Evolutionary conservation across 108 stramenopile genomes (phyloP).

Genomic region (Cyclotella atomus): DNA sequence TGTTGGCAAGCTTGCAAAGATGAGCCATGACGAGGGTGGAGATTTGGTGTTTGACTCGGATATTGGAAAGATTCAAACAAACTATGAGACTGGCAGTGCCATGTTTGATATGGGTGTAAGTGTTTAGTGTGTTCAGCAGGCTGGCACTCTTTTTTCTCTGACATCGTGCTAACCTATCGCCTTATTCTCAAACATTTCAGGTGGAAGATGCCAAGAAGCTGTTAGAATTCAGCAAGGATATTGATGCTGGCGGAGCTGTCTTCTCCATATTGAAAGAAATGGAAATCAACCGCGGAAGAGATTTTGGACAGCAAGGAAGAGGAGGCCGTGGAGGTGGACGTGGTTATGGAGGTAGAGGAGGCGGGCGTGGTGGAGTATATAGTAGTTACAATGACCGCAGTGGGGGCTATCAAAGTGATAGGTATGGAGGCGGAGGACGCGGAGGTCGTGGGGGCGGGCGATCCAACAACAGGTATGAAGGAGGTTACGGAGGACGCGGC

Average conservation of each 20-base stretch:
- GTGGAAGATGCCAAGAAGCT: constrained; percentile 85
- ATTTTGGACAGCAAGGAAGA: constrained; percentile 66
- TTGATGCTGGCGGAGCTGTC: constrained; percentile 75
- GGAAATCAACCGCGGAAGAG: constrained; percentile 73
- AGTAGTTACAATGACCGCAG: constrained; percentile 11
- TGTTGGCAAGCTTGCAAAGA: constrained; percentile 78
- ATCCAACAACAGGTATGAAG: constrained; percentile 25
- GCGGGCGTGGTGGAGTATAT: constrained; percentile 14
- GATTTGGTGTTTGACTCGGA: constrained; percentile 74
- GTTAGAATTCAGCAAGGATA: constrained; percentile 75
- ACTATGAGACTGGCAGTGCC: constrained; percentile 68
- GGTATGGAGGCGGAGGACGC: constrained; percentile 26
- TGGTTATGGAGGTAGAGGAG: constrained; percentile 44
- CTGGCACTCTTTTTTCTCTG: background rate
- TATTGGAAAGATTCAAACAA: constrained; percentile 84
- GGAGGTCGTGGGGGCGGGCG: too few relatives aligned
- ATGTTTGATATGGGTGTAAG: constrained; percentile 86
- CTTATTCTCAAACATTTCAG: constrained; percentile 19
- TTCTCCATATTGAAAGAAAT: constrained; percentile 77
- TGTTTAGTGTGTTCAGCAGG: background rate
- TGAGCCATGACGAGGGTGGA: constrained; percentile 69
- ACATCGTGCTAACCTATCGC: background rate
- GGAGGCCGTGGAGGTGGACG: constrained; percentile 61
- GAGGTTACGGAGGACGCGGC: constrained; percentile 9
- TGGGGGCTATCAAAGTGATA: constrained; percentile 1